Conservation (phyloP, 257 asterid genomes). For the Solanum paucissectum region DNA sequence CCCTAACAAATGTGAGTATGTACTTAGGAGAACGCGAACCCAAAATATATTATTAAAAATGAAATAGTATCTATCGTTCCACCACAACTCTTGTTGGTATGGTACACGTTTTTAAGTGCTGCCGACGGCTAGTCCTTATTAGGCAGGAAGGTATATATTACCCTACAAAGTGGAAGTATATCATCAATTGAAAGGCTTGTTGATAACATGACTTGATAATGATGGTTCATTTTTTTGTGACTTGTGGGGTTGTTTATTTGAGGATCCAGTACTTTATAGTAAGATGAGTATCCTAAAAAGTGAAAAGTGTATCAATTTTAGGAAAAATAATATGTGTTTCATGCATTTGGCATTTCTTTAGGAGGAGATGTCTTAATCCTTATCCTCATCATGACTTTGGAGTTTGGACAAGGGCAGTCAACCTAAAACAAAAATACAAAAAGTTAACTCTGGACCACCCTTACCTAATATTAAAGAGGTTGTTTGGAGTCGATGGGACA, state of each 20-base stretch:
- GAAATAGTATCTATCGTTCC: too few species aligned
- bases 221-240: neutral
- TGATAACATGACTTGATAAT: neutral
- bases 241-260: neutral
- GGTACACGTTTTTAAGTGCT: neutral
- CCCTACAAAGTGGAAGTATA: neutral
- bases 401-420: neutral
- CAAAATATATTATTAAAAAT: too few species aligned
- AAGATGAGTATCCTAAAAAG: neutral
- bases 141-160: neutral
- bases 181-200: neutral
- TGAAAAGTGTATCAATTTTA: neutral
- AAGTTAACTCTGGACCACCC: neutral
- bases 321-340: neutral
- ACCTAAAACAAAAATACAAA: neutral
- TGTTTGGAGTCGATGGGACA: neutral
- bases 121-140: neutral
- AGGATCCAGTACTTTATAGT: neutral
- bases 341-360: neutral
- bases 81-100: neutral
- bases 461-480: neutral
- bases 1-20: neutral
- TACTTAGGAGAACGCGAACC: fast-evolving
- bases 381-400: neutral
- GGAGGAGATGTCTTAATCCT: neutral